Base-by-base conservation (phyloP, 768 basidiomycete species). In the Psilocybe sp. region DNA sequence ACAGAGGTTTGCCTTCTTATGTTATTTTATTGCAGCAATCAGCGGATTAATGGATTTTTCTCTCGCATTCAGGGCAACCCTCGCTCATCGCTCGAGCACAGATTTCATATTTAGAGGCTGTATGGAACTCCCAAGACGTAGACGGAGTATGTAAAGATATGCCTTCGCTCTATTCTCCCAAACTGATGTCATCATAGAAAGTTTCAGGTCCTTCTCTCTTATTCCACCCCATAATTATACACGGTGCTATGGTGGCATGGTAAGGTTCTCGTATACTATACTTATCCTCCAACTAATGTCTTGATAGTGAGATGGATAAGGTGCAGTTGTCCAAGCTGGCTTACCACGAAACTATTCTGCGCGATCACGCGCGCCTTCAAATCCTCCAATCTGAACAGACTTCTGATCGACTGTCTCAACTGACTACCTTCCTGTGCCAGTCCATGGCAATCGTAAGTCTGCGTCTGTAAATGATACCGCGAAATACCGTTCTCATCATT, bases 101-200 rank as follows among this genome's bases (percentile, higher is more conserved):
- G 46, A 68, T 72, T 33, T 67, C 74, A 50, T 82, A 82, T 81
- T 63, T 85, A 1, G 70, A 73, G 50, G 66, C 70, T 4, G 43
- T 84, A 3, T 86, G 82, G 82, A 63, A 61, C 16, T 43, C 54
- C 18, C 47, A 53, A 14, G 43, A 47, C 23, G 35, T 41, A 13
- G 51, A 56, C 38, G 52, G 58, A 45, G 71, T 71, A 53, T 52
- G 65, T 48, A 1, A 23, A 42, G 11, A 40, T 34, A n/a, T 5
- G 3, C 14, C 40, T 32, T 48, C 40, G 13, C 12, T 10, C 23
- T 16, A 49, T 44, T 5, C 5, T 33, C 19, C 23, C n/a, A 14
- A n/a, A 44, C 35, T 42, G 20, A 9, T 12, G 18, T 48, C 28
- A 40, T 37, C 32, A 14, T 43, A 64, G 62, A 47, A 53, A 38